Percentiles rank a stretch among this genome's conserved stretches.
phyloP scores from a whole-genome alignment of 208 protist species.

The Crithidia mellificae region DNA sequence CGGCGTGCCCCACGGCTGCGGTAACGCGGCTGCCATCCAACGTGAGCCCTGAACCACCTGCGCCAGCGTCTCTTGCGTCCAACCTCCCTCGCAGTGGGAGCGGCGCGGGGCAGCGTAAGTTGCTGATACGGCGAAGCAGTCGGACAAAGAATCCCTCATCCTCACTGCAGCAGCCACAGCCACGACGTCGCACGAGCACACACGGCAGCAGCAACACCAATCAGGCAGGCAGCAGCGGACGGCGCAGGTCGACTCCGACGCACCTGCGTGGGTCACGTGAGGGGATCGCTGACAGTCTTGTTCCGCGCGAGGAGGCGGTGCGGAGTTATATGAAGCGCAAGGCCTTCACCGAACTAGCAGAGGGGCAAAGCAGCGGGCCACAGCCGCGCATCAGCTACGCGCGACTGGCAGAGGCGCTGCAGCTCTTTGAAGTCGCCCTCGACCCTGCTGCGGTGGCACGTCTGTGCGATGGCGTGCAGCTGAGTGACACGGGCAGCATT shows the following conservation, averaged over 20 bases:
- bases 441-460: conserved; percentile 14
- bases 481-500: neutral
- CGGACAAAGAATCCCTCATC: no score
- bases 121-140: no score
- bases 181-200: neutral
- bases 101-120: no score
- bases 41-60: no score
- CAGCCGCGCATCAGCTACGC: conserved; percentile 1
- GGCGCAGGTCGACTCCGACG: neutral
- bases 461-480: conserved; percentile 16
- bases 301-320: conserved; percentile 1
- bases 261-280: neutral
- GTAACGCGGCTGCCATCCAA: no score
- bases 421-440: conserved; percentile 21
- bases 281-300: neutral
- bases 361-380: neutral
- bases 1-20: no score
- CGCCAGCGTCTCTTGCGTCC: no score
- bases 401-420: conserved; percentile 19
- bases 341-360: conserved; percentile 28
- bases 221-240: no score
- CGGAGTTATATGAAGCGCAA: conserved; percentile 22
- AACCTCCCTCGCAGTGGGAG: no score
- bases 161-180: no score
- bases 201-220: neutral